Evolutionary conservation across 176 grass and related monocot genomes (phyloP).

Genomic region (Eragrostis curvula): DNA sequence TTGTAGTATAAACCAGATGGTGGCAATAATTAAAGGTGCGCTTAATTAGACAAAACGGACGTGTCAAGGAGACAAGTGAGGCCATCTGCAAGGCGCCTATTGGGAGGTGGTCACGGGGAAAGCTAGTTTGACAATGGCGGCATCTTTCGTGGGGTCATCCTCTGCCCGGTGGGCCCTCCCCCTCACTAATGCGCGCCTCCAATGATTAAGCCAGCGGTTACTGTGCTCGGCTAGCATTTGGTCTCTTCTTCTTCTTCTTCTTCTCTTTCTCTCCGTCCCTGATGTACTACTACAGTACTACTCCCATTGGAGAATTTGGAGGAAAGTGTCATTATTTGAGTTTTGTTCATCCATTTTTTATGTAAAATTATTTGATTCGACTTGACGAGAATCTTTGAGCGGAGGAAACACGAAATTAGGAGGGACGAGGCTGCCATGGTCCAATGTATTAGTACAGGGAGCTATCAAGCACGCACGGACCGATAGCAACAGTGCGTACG

Average conservation of each 20-base stretch:
- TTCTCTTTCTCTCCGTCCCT: too few relatives aligned
- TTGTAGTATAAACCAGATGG: neutral
- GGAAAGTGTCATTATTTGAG: neutral
- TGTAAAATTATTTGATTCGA: too few relatives aligned
- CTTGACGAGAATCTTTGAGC: neutral
- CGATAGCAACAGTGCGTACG: slow-evolving; percentile 16
- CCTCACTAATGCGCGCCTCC: slow-evolving; percentile 24
- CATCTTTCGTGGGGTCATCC: slow-evolving; percentile 36
- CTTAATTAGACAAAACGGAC: slow-evolving; percentile 37
- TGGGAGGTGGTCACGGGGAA: slow-evolving; percentile 10
- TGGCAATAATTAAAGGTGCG: slow-evolving; percentile 42
- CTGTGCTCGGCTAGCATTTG: slow-evolving; percentile 28
- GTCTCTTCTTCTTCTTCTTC: neutral
- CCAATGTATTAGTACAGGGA: neutral
- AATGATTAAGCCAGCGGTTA: slow-evolving; percentile 50
- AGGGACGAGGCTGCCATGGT: neutral
- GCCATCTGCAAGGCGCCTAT: slow-evolving; percentile 32
- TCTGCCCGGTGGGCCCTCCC: neutral
- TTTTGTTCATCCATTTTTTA: neutral
- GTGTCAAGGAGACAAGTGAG: neutral
- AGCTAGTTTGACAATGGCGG: slow-evolving; percentile 37
- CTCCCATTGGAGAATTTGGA: too few relatives aligned
- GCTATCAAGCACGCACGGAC: neutral
- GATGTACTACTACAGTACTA: too few relatives aligned
- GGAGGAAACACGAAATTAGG: neutral